Conservation (phyloP, 129 eudicot genomes). For the Helianthus tuberosus region DNA sequence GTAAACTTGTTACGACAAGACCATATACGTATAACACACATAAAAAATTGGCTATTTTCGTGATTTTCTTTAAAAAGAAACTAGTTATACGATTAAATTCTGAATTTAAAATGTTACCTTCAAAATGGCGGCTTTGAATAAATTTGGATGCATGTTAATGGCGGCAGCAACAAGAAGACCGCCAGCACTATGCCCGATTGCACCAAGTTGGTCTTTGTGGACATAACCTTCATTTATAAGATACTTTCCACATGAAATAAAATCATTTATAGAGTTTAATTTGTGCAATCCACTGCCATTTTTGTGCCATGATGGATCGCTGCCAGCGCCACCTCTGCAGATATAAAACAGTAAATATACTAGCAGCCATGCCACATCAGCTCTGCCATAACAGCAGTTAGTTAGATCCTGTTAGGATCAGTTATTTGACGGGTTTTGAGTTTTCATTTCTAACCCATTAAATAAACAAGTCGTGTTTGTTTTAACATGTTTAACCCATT, state of each 20-base stretch:
- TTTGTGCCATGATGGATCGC: constrained; percentile 79
- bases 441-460: not conserved
- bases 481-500: not conserved
- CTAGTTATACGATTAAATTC: not conserved
- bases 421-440: not conserved
- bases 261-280: constrained; percentile 75
- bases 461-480: not conserved
- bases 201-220: constrained; percentile 53
- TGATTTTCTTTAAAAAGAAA: not conserved
- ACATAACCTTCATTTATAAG: constrained; percentile 73
- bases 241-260: constrained; percentile 74
- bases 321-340: constrained; percentile 88
- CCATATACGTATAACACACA: not conserved
- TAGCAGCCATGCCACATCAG: not conserved
- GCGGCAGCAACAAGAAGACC: constrained; percentile 76
- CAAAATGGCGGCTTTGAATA: constrained; percentile 78
- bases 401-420: no score
- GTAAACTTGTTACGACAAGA: not conserved
- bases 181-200: constrained; percentile 83
- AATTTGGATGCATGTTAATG: constrained; percentile 63
- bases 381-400: not conserved
- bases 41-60: not conserved
- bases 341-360: not conserved
- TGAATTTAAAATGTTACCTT: constrained; percentile 45
- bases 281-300: constrained; percentile 68